phyloP scores from a whole-genome alignment of 2,329 filamentous ascomycete genomes.

The Colletotrichum eleusines region DNA sequence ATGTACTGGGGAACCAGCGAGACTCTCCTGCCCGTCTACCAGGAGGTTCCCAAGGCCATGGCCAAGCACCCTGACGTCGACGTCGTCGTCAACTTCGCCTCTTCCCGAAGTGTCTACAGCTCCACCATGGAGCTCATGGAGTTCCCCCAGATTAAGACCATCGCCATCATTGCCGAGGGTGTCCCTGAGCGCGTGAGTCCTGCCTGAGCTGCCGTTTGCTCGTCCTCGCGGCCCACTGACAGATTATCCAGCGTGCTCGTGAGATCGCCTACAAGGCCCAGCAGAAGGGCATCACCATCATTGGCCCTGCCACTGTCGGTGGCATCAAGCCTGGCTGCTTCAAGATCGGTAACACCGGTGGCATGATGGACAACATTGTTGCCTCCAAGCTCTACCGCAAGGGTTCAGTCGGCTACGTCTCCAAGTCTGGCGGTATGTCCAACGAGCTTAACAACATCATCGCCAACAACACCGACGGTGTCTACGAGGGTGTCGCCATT shows the following conservation, averaged over 20 bases:
- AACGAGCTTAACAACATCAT: constrained; percentile 99
- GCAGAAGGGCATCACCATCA: constrained; percentile 99
- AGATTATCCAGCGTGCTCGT: constrained; percentile 79
- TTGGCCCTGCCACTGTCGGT: constrained; percentile 97
- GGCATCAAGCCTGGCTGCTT: constrained; percentile 99
- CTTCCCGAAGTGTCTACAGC: constrained; percentile 97
- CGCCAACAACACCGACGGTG: constrained; percentile 94
- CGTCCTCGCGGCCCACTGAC: constrained; percentile 41
- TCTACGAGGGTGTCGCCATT: constrained; percentile 99
- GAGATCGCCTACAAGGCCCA: constrained; percentile 96
- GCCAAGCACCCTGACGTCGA: constrained; percentile 98
- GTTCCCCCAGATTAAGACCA: constrained; percentile 95
- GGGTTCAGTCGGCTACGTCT: constrained; percentile 98
- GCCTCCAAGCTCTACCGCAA: constrained; percentile 99
- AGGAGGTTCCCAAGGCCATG: constrained; percentile 91
- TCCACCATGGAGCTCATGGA: constrained; percentile 99
- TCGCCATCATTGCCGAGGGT: constrained; percentile 99
- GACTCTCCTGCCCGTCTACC: constrained; percentile 98
- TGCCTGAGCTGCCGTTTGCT: background rate
- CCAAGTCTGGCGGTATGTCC: constrained; percentile 99
- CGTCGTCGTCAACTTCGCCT: constrained; percentile 99
- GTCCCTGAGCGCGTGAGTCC: constrained; percentile 91
- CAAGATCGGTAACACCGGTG: constrained; percentile 99
- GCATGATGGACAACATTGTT: constrained; percentile 99
- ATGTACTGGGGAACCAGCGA: constrained; percentile 99